Base-by-base conservation (phyloP, 495 filamentous ascomycete genomes). In the Tirmania nivea region DNA sequence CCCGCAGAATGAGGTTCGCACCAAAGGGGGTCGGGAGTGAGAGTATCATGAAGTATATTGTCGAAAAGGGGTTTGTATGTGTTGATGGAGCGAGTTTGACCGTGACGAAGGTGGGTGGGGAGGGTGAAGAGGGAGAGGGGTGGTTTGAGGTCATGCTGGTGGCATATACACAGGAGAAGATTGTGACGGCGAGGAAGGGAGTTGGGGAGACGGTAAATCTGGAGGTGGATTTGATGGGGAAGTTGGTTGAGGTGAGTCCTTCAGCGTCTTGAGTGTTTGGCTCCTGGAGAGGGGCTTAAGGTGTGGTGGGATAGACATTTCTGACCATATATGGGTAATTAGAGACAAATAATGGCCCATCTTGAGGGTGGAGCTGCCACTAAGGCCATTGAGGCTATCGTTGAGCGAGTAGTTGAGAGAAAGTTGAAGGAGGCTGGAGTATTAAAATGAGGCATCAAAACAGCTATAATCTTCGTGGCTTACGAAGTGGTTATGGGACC, bases 61-160 rank as follows among this genome's bases (percentile, higher is more conserved):
- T 99, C 2, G 83, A 90, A 72, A 99, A 99, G 74, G 92, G 92
- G 17, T 99, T 86, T 66, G 78, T 99, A 34, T 85, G 86, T 45
- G 73, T 99, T 48, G 92, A 99, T 67, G 92, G 92, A n/a, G 86
- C 90, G 34, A 94, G 87, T 63, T 68, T 99, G 71, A 99, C 92
- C 0, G 75, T 99, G 1, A 59, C 56, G 55, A 54, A 53, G 63
- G 54, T 56, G 55, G 56, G 61, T 52, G 34, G 59, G 55, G 50
- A 53, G 52, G 61, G 56, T n/a, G 36, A 54, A 51, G 34, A 52
- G 39, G 50, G 52, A 48, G 19, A 51, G 42, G 52, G 54, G 35
- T 57, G 50, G 54, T 50, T 42, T 45, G 50, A 11, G 75, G 82
- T 99, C 10, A 99, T 99, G 92, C 70, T 99, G 48, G 94, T 99